phyloP scores from a whole-genome alignment of 2,329 filamentous ascomycete species.

The Drechslerella dactyloides region DNA sequence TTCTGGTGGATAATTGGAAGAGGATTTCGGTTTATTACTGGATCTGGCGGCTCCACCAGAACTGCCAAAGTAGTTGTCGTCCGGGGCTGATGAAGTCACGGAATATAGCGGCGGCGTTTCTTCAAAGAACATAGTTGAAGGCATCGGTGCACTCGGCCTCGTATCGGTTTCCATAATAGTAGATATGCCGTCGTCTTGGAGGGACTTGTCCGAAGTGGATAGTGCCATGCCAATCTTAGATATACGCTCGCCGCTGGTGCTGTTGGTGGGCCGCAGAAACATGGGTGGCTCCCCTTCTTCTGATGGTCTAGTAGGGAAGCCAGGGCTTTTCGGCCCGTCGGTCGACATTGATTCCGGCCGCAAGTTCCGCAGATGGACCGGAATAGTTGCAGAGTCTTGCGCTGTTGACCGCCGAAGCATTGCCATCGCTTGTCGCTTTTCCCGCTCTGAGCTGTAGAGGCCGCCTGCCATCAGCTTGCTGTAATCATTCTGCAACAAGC shows the following conservation, averaged over 20 bases:
- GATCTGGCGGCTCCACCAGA: not conserved
- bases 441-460: slow-evolving; percentile 26
- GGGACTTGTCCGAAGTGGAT: slow-evolving; percentile 46
- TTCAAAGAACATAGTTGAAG: slow-evolving; percentile 43
- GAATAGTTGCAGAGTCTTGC: slow-evolving; percentile 45
- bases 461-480: slow-evolving; percentile 18
- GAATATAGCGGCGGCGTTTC: slow-evolving; percentile 48
- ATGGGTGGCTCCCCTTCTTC: slow-evolving; percentile 26
- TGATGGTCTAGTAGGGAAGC: slow-evolving; percentile 11
- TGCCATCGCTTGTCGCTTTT: slow-evolving; percentile 39
- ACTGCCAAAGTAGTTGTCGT: slow-evolving; percentile 22
- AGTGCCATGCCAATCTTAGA: slow-evolving; percentile 50
- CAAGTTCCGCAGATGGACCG: slow-evolving; percentile 39
- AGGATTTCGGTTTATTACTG: slow-evolving; percentile 6
- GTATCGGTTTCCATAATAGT: slow-evolving; percentile 30
- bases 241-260: slow-evolving; percentile 25
- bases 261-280: slow-evolving; percentile 10
- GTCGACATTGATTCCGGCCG: slow-evolving; percentile 48
- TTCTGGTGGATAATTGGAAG: slow-evolving; percentile 5
- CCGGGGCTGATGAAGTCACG: slow-evolving; percentile 3
- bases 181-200: slow-evolving; percentile 45
- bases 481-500: slow-evolving; percentile 35
- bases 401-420: slow-evolving; percentile 45
- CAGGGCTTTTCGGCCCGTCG: slow-evolving; percentile 26
- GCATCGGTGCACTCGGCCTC: slow-evolving; percentile 14